These are phyloP conservation scores for Metschnikowia dekortorum DNA, from an alignment of 805 yeast genomes.

Conservation along the genomic window DNA sequence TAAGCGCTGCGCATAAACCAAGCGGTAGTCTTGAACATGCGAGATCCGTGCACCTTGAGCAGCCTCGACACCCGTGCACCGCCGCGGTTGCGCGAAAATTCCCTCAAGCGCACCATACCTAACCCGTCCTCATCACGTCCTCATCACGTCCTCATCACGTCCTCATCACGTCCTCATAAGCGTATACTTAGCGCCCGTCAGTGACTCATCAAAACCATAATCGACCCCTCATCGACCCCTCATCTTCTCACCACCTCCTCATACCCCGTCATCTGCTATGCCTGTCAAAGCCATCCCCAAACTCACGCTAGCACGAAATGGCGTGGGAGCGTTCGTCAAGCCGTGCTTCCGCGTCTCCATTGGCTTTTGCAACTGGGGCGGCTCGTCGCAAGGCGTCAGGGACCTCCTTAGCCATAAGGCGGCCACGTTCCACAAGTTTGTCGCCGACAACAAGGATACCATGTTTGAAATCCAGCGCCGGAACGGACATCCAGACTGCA, in stretches of 20 bases:
- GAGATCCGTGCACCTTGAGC: no score
- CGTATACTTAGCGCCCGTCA: no score
- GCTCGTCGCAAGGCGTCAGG: constrained; percentile 82
- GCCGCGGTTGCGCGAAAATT: not conserved
- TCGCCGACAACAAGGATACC: constrained; percentile 57
- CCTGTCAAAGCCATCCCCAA: constrained; percentile 59
- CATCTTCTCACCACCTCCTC: not conserved
- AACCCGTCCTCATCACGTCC: no score
- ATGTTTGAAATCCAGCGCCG: constrained; percentile 67
- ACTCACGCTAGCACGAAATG: constrained; percentile 64
- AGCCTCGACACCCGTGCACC: not conserved
- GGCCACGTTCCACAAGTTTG: constrained; percentile 57
- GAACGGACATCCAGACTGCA: constrained; percentile 76
- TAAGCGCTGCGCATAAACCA: no score
- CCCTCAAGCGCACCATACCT: no score
- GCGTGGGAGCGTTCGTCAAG: constrained; percentile 65
- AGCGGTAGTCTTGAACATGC: no score
- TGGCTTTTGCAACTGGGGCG: constrained; percentile 93
- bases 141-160: no score
- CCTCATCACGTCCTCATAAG: no score
- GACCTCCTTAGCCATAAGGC: constrained; percentile 13
- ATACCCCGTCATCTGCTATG: constrained; percentile 24
- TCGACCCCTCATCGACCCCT: not conserved
- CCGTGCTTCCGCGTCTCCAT: constrained; percentile 75
- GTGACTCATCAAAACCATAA: no score